A percentile compares a stretch with the other conserved stretches of the same genome.
These are phyloP conservation scores for Kurtzmaniella natalensis DNA, from an alignment of 1,139 yeast species.

Conservation along the genomic window DNA sequence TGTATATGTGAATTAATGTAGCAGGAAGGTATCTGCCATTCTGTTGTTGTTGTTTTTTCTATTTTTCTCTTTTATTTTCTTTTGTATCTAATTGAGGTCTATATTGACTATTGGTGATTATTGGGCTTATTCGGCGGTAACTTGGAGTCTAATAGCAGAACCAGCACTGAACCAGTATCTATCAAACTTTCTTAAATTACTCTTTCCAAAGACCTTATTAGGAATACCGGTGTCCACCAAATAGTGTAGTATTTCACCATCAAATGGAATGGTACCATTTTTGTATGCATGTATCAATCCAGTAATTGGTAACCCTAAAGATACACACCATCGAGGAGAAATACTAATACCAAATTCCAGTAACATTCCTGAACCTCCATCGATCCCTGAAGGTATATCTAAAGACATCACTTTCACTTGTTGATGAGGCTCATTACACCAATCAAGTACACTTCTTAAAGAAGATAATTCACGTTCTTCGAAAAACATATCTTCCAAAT, in stretches of 20 bases:
- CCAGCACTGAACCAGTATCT: constrained; percentile 42
- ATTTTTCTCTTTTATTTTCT: no score
- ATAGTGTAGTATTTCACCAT: constrained; percentile 46
- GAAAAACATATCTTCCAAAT: constrained; percentile 47
- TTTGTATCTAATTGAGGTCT: no score
- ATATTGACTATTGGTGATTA: no score
- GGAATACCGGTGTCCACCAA: constrained; percentile 78
- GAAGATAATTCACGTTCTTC: constrained; percentile 36
- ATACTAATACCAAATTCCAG: constrained; percentile 25
- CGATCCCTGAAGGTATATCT: constrained; percentile 82
- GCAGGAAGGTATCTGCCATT: background rate
- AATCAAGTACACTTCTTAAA: constrained; percentile 48
- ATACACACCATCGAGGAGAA: constrained; percentile 52
- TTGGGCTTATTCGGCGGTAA: constrained; percentile 10
- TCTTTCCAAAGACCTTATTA: constrained; percentile 38
- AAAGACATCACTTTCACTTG: constrained; percentile 57
- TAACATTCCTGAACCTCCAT: constrained; percentile 73
- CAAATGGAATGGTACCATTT: constrained; percentile 29
- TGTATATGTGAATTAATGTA: constrained; percentile 1
- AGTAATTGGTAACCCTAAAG: constrained; percentile 70
- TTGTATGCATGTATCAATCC: constrained; percentile 63
- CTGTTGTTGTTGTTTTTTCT: no score
- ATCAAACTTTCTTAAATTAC: constrained; percentile 41
- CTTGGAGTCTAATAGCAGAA: constrained; percentile 23
- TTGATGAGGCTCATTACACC: constrained; percentile 61